Percentiles rank a stretch among this genome's conserved stretches.
These are phyloP conservation scores for Phallus indusiatus DNA, from an alignment of 768 basidiomycete species.

Conservation along the genomic window DNA sequence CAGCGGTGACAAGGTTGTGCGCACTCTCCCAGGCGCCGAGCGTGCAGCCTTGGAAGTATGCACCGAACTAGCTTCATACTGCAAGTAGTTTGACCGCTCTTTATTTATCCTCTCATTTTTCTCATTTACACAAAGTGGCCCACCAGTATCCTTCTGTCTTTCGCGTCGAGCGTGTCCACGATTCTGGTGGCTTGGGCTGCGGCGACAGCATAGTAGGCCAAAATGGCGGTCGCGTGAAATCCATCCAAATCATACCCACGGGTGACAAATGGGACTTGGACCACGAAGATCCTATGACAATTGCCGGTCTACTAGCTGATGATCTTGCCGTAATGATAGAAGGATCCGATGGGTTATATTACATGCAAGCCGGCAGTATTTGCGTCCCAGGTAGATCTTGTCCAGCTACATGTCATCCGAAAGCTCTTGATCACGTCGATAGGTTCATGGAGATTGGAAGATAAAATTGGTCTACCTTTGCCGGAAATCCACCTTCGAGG, in stretches of 20 bases:
- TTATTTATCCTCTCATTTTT: neutral
- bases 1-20: slow-evolving; percentile 36
- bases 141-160: slow-evolving; percentile 51
- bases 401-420: no score
- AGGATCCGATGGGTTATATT: slow-evolving; percentile 52
- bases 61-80: slow-evolving; percentile 5
- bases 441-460: slow-evolving; percentile 71
- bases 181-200: slow-evolving; percentile 11
- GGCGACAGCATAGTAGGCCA: slow-evolving; percentile 24
- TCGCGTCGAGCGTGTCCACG: slow-evolving; percentile 30
- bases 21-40: slow-evolving; percentile 31
- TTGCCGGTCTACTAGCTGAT: slow-evolving; percentile 50
- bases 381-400: slow-evolving; percentile 43
- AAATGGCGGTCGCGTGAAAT: slow-evolving; percentile 39
- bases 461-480: slow-evolving; percentile 65
- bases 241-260: slow-evolving; percentile 41
- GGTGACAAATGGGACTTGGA: slow-evolving; percentile 42
- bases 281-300: slow-evolving; percentile 45
- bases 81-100: neutral
- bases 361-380: slow-evolving; percentile 68
- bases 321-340: slow-evolving; percentile 24
- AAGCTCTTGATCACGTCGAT: neutral
- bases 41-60: slow-evolving; percentile 7
- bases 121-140: neutral
- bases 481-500: slow-evolving; percentile 66